Conservation (phyloP, 805 yeast genomes). For the Pichia exigua region DNA sequence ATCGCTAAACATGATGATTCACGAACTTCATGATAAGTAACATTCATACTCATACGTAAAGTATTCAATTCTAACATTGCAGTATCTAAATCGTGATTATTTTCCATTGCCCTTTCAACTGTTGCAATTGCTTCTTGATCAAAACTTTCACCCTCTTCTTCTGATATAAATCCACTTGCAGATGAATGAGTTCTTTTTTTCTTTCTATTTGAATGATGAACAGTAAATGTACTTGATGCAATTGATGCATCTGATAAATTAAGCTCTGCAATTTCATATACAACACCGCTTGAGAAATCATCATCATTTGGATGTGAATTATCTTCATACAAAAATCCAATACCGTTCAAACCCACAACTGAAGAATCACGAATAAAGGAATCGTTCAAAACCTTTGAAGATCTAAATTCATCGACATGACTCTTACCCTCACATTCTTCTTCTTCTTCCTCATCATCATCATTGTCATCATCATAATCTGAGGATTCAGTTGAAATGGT, state of each 20-base stretch:
- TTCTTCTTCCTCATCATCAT: slow-evolving; percentile 14
- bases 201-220: slow-evolving; percentile 25
- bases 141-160: slow-evolving; percentile 56
- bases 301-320: slow-evolving; percentile 41
- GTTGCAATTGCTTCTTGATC: slow-evolving; percentile 89
- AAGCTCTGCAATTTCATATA: slow-evolving; percentile 36
- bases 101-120: slow-evolving; percentile 82
- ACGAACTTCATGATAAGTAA: slow-evolving; percentile 87
- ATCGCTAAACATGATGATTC: slow-evolving; percentile 71
- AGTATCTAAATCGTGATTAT: slow-evolving; percentile 88
- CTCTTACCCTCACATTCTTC: slow-evolving; percentile 10
- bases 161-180: slow-evolving; percentile 33
- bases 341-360: slow-evolving; percentile 42
- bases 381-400: slow-evolving; percentile 10
- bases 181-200: slow-evolving; percentile 32
- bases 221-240: slow-evolving; percentile 37
- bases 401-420: slow-evolving; percentile 5
- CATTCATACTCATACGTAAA: slow-evolving; percentile 95
- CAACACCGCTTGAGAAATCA: slow-evolving; percentile 31
- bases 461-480: neutral
- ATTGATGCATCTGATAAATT: slow-evolving; percentile 48
- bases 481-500: slow-evolving; percentile 9
- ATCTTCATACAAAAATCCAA: slow-evolving; percentile 42
- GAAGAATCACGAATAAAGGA: slow-evolving; percentile 21
- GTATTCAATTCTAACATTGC: slow-evolving; percentile 91